Base-by-base conservation (phyloP, 1,284 basidiomycete genomes). In the Rhodofomes roseus region DNA sequence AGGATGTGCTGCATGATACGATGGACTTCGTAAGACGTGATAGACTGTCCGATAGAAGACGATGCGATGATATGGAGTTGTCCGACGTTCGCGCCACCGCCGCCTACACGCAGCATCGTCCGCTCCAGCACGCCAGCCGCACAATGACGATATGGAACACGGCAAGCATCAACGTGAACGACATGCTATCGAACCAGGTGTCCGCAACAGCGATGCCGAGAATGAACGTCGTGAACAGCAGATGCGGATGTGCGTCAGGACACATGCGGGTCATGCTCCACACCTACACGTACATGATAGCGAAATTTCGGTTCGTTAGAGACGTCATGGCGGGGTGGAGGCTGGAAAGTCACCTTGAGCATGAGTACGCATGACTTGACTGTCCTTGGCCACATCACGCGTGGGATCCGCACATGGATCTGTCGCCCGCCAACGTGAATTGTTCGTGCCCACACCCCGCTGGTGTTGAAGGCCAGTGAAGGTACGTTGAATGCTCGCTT, bases 301-400 rank as follows among this genome's bases (percentile, higher is more conserved):
- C 36, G 36, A 53, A 54, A 54, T 34, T 25, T 27, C 16, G 37
- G 16, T 16, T 39, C 9, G 9, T 39, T 9, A 61, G 43, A 46
- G 48, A 37, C 34, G 22, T 39, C 36, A 34, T 16, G 44, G 16
- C 27, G 60, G 58, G 44, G n/a, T 44, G 39, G 50, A 8, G 60
- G 4, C 22, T 52, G n/a, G n/a, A 53, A 8, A 62, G 67, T 4
- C 60, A 85, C 85, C 77, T 87, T 87, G 57, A 69, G 66, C 23
- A 68, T 67, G n/a, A 74, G 62, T n/a, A 73, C 50, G 46, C 60
- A 61, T 3, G 72, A 70, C 62, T 73, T 73, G 40, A 70, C 22
- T 31, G 72, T 70, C 29, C 71, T 63, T 34, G 59, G 53, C 55
- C 66, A 63, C n/a, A 69, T 53, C 18, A 62, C 48, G 29, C 56